A percentile compares a stretch with the other conserved stretches of the same genome.
These are phyloP conservation scores for Lentinula lateritia DNA, from an alignment of 768 basidiomycete genomes.

Conservation along the genomic window DNA sequence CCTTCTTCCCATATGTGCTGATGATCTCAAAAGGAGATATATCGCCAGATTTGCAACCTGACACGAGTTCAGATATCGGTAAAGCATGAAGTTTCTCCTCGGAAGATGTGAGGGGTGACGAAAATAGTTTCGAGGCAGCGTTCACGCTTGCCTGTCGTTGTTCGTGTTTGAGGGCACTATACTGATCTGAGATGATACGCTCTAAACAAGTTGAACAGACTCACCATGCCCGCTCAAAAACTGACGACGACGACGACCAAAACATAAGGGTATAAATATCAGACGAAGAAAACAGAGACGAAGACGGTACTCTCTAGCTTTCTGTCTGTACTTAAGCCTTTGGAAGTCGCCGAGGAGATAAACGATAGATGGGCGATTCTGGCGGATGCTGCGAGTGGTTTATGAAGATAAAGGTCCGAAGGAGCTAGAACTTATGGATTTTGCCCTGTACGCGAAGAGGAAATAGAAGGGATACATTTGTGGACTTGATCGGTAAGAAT, in stretches of 20 bases:
- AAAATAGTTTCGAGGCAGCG: constrained; percentile 31
- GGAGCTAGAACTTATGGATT: constrained; percentile 8
- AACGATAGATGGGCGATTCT: constrained; percentile 4
- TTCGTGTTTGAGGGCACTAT: constrained; percentile 38
- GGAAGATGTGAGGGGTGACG: constrained; percentile 33
- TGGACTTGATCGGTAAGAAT: constrained; percentile 1
- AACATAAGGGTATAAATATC: constrained; percentile 19
- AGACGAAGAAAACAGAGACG: background rate
- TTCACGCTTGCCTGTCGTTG: constrained; percentile 39
- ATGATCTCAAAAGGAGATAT: constrained; percentile 39
- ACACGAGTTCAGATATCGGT: constrained; percentile 40
- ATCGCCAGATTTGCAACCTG: constrained; percentile 35
- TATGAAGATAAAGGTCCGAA: constrained; percentile 1
- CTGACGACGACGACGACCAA: constrained; percentile 29
- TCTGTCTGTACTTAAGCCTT: background rate
- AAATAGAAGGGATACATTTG: constrained; percentile 6
- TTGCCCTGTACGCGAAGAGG: constrained; percentile 5
- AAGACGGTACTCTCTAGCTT: background rate
- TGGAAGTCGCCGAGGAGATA: constrained; percentile 3
- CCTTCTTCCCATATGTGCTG: constrained; percentile 48
- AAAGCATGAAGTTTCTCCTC: constrained; percentile 46
- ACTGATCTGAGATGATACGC: background rate
- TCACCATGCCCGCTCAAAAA: constrained; percentile 25
- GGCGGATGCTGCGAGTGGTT: background rate
- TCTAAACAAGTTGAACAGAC: constrained; percentile 4